Base-by-base conservation (phyloP, 768 basidiomycete genomes). In the Russula compacta region DNA sequence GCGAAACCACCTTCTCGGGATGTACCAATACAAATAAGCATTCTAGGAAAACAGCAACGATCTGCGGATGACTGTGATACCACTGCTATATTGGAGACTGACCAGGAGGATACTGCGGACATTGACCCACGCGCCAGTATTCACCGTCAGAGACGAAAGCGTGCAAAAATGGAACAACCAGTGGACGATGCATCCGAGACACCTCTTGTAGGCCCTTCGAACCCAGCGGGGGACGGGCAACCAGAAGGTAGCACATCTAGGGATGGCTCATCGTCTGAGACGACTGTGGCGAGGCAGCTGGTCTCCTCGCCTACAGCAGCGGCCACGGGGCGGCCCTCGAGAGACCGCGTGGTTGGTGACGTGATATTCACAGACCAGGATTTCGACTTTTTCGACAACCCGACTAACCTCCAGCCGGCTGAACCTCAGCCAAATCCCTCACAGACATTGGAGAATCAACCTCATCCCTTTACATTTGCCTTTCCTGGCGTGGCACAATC, bases 21-120 rank as follows among this genome's bases (percentile, higher is more conserved):
- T 44, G 78, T 76, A 11, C 69, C 77, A 60, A 71, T 79, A 4
- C 75, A 77, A 46, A 17, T 44, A 12, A 78, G 73, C 21, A 74
- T 77, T 35, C 76, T 89, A 17, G 87, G 87, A n/a, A 89, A 89
- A 69, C 81, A 85, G 38, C 79, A 76, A 53, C 77, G 86, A 62
- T 82, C 82, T 64, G 75, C 81, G 2, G 71, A 75, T 9, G 73
- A 76, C 11, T 80, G 77, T 64, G 74, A 75, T 54, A 66, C 76
- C 21, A 71, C 75, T 2, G 78, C 72, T 54, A 69, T 75, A 10
- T 70, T 74, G 6, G 82, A 81, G 57, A 72, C 73, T 32, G 76
- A 71, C n/a, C 71, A 76, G 58, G 76, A 77, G 11, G 71, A 68
- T 6, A 63, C 69, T 12, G 65, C 71, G 24, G 77, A 78, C 61